Evolutionary conservation across 2,329 filamentous ascomycete species (phyloP).

Genomic region (Microascus cirrosus): DNA sequence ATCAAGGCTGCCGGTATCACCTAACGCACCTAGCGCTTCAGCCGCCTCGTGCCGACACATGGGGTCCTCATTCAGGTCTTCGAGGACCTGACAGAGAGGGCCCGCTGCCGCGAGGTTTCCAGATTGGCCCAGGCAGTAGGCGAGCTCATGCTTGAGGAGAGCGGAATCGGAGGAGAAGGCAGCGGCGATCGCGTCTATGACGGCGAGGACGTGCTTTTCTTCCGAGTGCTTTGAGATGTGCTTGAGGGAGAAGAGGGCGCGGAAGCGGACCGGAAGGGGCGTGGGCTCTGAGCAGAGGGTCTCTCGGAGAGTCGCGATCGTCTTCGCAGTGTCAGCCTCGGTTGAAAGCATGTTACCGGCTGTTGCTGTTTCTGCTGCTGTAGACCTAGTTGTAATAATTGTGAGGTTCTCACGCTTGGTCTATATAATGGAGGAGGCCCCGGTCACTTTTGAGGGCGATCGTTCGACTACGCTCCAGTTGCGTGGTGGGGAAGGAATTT

Average conservation of each 20-base stretch:
- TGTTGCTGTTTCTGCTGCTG: background rate
- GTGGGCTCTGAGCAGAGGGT: conserved; percentile 71
- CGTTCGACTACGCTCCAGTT: background rate
- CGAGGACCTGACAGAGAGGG: conserved; percentile 61
- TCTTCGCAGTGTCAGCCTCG: conserved; percentile 15
- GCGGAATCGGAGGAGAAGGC: conserved; percentile 78
- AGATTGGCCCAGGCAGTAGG: conserved; percentile 92
- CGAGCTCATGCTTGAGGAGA: conserved; percentile 89
- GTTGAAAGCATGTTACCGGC: background rate
- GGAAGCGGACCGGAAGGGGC: conserved; percentile 80
- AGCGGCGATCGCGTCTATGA: conserved; percentile 75
- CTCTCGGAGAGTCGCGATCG: conserved; percentile 55
- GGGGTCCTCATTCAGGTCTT: conserved; percentile 70
- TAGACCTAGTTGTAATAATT: background rate
- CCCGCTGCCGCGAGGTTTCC: conserved; percentile 64
- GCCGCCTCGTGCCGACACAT: conserved; percentile 97
- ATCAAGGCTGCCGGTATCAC: conserved; percentile 60
- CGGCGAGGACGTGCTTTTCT: conserved; percentile 40
- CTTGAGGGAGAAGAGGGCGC: conserved; percentile 95
- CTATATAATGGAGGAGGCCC: background rate
- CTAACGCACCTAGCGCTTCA: conserved; percentile 84
- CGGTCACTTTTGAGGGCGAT: background rate
- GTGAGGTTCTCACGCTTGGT: background rate
- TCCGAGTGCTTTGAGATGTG: conserved; percentile 65
- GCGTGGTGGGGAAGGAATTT: conserved; percentile 1